Base-by-base conservation (phyloP, 805 yeast species). In the Teunomyces tritomae region DNA sequence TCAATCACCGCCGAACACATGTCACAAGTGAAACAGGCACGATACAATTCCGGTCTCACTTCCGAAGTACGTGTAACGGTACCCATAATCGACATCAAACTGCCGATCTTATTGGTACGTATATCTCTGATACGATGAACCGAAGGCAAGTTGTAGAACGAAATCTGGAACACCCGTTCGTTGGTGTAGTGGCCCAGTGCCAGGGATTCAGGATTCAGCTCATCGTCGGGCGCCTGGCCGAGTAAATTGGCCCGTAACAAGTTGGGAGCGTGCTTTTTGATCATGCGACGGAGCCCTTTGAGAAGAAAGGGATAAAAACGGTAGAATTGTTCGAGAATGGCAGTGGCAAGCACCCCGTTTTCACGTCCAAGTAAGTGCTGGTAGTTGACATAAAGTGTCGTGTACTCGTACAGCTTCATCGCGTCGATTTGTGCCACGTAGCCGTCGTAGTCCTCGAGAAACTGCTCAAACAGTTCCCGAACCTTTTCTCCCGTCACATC, bases 51-150 rank as follows among this genome's bases (percentile, higher is more conserved):
- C 0, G 99, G 99, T 49, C 98, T 81, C 9, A 94, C 97, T 69
- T 94, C 98, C 17, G 95, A 85, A 0, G 98, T 89, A 64, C 98
- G 81, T 0, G 98, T 92, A 4, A 94, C 96, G 0, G 99, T 94
- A 47, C 98, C 99, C 7, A 92, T 83, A 29, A 92, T 87, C 8
- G 92, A 76, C 71, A 89, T 77, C 51, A 92, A 76, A 8, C 87
- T 76, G 11, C 98, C 99, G 49, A 94, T 85, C 54, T 85, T 85
- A 56, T 88, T 96, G 1, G 97, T 87, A 59, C 94, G 79, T 49
- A 94, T 78, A 61, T 92, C 98, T 62, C 99, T 82, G 57, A 94
- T 86, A 64, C 96, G 80, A 58, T 88, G 82, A 13, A 86, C 78
- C 0, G 88, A 71, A 1, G 97, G 96, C 48, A 94, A 68, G 62